A percentile compares a stretch with the other conserved stretches of the same genome.
These are phyloP conservation scores for Phialocephala subalpina DNA, from an alignment of 2,329 filamentous ascomycete species.

Conservation along the genomic window DNA sequence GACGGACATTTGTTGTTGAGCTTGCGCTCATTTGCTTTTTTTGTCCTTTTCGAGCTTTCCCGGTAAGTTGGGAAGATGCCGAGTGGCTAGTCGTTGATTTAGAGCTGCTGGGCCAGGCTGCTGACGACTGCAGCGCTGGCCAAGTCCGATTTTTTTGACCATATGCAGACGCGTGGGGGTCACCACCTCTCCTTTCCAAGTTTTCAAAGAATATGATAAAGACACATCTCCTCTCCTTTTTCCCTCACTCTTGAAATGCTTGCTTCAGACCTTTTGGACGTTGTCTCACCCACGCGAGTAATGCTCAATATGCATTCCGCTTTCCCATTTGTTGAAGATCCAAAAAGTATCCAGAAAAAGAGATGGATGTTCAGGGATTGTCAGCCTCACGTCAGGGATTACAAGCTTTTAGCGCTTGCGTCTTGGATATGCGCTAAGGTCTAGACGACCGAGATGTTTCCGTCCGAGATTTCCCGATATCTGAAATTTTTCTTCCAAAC, in stretches of 20 bases:
- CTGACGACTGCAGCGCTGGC: no score
- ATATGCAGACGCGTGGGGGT: constrained; percentile 2
- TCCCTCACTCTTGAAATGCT: background rate
- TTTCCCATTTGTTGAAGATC: background rate
- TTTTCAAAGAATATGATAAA: constrained; percentile 4
- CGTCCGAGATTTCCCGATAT: constrained; percentile 16
- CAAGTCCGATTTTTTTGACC: background rate
- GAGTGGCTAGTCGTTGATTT: background rate
- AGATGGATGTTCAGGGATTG: constrained; percentile 2
- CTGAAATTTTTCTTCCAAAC: background rate
- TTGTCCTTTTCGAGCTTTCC: background rate
- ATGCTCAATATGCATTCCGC: background rate
- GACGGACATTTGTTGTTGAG: constrained; percentile 25
- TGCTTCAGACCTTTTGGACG: background rate
- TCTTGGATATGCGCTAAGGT: constrained; percentile 4
- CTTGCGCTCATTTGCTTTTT: constrained; percentile 24
- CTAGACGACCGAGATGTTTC: constrained; percentile 9
- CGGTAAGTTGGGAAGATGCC: background rate
- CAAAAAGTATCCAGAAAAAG: constrained; percentile 5
- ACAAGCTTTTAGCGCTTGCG: background rate
- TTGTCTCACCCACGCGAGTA: background rate
- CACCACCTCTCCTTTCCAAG: background rate
- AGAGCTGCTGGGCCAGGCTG: background rate
- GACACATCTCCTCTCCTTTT: constrained; percentile 9
- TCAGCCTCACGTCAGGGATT: constrained; percentile 22